phyloP scores from a whole-genome alignment of 345 rosid species.

The Cardiospermum halicacabum region DNA sequence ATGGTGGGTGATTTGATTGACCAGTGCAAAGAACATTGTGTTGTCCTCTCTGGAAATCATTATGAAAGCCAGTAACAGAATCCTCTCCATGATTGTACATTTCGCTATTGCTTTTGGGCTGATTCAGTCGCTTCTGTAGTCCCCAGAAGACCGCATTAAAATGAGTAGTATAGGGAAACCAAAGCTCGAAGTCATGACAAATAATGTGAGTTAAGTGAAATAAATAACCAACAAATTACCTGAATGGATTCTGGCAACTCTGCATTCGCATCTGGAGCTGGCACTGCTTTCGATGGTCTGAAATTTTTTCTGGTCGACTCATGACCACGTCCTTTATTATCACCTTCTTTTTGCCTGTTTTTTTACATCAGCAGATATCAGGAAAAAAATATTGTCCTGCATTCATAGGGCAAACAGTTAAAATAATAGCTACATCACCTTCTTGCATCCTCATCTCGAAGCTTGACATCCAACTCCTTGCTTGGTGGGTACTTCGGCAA shows the following conservation, averaged over 20 bases:
- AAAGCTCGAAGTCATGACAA: not conserved
- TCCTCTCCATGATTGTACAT: slow-evolving; percentile 40
- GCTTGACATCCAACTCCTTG: slow-evolving; percentile 48
- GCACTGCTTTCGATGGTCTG: slow-evolving; percentile 36
- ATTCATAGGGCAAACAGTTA: not conserved
- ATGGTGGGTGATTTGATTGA: slow-evolving; percentile 24
- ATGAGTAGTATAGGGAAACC: not conserved
- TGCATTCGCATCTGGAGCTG: slow-evolving; percentile 40
- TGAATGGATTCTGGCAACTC: slow-evolving; percentile 32
- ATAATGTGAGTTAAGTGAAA: not conserved
- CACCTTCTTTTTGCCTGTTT: slow-evolving; percentile 31
- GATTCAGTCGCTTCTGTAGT: slow-evolving; percentile 47
- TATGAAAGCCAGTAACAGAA: slow-evolving; percentile 39
- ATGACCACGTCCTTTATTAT: slow-evolving; percentile 26
- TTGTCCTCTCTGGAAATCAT: slow-evolving; percentile 33
- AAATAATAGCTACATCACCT: slow-evolving; percentile 25
- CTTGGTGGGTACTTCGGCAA: slow-evolving; percentile 53
- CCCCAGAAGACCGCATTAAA: not conserved
- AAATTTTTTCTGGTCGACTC: slow-evolving; percentile 24
- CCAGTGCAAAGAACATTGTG: slow-evolving; percentile 27
- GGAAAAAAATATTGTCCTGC: not conserved
- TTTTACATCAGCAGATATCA: slow-evolving; percentile 5
- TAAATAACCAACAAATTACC: slow-evolving; percentile 18
- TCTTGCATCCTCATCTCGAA: slow-evolving; percentile 37
- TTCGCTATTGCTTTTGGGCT: slow-evolving; percentile 34